Evolutionary conservation across 176 grass and related monocot genomes (phyloP).

Genomic region (Thinopyrum elongatum): DNA sequence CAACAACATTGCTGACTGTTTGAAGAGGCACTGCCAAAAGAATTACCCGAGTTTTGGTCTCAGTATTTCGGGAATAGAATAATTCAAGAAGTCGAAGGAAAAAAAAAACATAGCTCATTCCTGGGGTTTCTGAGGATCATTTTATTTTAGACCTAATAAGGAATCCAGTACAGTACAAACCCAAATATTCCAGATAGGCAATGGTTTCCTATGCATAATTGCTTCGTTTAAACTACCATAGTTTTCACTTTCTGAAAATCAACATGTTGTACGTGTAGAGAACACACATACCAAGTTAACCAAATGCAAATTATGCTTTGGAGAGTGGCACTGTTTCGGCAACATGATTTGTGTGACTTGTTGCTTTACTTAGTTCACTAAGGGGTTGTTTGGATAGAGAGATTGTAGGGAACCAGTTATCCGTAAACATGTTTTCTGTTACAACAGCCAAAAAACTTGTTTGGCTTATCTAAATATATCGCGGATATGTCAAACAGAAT

Average conservation of each 20-base stretch:
- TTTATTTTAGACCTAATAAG: background rate
- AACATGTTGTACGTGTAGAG: background rate
- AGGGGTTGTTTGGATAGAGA: too few species aligned
- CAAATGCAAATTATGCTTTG: background rate
- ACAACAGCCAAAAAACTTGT: too few species aligned
- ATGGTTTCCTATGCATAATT: background rate
- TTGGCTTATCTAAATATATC: too few species aligned
- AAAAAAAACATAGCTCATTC: background rate
- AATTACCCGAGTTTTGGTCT: background rate
- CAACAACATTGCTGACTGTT: background rate
- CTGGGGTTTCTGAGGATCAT: background rate
- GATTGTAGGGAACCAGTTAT: too few species aligned
- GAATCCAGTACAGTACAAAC: background rate
- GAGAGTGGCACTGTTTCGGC: background rate
- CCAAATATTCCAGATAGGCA: constrained; percentile 1
- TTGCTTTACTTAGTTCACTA: background rate
- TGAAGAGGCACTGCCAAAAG: background rate
- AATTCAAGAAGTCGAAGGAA: background rate
- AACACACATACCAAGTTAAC: background rate
- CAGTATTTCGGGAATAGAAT: background rate
- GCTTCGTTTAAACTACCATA: background rate
- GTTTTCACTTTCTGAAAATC: background rate
- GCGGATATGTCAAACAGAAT: too few species aligned
- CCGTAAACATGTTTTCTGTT: too few species aligned
- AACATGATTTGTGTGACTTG: background rate